Percentiles rank a stretch among this genome's conserved stretches.
phyloP scores from a whole-genome alignment of 257 asterid species.

The Jaltomata sinuosa region DNA sequence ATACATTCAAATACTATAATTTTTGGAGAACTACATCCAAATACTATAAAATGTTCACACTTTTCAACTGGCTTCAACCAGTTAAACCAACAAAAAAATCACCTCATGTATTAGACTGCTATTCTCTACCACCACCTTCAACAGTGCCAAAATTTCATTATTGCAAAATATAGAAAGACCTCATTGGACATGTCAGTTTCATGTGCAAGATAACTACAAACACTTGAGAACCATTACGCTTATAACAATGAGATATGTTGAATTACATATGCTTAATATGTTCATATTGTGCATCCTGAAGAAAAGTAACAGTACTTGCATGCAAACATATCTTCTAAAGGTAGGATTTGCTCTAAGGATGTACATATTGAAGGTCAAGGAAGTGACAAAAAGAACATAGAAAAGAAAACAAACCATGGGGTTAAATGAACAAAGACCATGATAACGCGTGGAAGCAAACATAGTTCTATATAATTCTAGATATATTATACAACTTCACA shows the following conservation, averaged over 20 bases:
- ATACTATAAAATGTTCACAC: too few relatives aligned
- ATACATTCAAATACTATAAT: neutral
- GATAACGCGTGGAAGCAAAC: neutral
- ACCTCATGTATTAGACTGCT: neutral
- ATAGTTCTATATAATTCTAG: neutral
- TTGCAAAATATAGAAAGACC: neutral
- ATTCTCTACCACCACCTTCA: neutral
- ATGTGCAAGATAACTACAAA: neutral
- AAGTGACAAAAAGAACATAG: neutral
- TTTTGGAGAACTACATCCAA: too few relatives aligned
- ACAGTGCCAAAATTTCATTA: neutral
- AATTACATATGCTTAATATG: neutral
- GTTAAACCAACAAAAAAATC: neutral
- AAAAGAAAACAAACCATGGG: neutral
- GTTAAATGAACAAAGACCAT: neutral
- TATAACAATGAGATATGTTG: neutral
- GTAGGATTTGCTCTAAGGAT: neutral
- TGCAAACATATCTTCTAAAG: neutral
- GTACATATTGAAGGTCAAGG: neutral
- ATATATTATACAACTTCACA: constrained; percentile 3
- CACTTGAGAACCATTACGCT: neutral
- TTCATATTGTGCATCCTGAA: neutral
- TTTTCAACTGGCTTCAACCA: neutral
- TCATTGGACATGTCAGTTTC: neutral
- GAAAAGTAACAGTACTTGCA: neutral